Percentiles rank a stretch among this genome's conserved stretches.
Conservation (phyloP, 768 basidiomycete species). For the Mycena amicta region DNA sequence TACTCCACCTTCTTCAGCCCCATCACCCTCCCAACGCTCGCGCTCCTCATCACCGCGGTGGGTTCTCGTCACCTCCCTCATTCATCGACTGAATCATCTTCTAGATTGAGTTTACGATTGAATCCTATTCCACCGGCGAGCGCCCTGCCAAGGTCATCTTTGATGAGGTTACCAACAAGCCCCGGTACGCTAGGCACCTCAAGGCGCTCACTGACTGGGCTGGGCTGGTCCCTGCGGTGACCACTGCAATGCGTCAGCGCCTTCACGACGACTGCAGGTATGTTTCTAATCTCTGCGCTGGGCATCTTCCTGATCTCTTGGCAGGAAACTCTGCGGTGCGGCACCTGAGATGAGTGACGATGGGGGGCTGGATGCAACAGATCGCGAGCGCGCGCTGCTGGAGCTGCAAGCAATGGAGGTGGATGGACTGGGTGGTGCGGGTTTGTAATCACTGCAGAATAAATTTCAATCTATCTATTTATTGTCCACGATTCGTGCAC, state of each 20-base stretch:
- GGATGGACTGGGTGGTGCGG: too few species aligned
- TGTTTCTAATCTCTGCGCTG: neutral
- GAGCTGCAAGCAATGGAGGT: conserved; percentile 7
- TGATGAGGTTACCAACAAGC: conserved; percentile 1
- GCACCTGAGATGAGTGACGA: neutral
- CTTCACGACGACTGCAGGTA: conserved; percentile 12
- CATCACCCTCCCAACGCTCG: neutral
- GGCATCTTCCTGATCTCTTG: neutral
- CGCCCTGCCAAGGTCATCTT: neutral
- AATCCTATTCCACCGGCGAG: conserved; percentile 13
- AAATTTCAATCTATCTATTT: too few species aligned
- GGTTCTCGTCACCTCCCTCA: neutral
- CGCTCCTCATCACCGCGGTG: neutral
- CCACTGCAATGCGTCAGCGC: neutral
- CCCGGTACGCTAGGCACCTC: conserved; percentile 2
- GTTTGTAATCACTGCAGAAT: too few species aligned
- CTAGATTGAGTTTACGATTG: conserved; percentile 19
- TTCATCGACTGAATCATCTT: neutral
- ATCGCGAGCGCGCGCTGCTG: conserved; percentile 1
- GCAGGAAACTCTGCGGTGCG: conserved; percentile 1
- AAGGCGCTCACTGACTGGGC: conserved; percentile 4
- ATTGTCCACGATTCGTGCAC: too few species aligned
- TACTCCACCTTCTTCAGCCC: neutral
- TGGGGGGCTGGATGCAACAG: neutral
- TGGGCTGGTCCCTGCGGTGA: conserved; percentile 1